These are phyloP conservation scores for Tetrahymena borealis DNA, from an alignment of 73 alveolate genomes.

Conservation along the genomic window DNA sequence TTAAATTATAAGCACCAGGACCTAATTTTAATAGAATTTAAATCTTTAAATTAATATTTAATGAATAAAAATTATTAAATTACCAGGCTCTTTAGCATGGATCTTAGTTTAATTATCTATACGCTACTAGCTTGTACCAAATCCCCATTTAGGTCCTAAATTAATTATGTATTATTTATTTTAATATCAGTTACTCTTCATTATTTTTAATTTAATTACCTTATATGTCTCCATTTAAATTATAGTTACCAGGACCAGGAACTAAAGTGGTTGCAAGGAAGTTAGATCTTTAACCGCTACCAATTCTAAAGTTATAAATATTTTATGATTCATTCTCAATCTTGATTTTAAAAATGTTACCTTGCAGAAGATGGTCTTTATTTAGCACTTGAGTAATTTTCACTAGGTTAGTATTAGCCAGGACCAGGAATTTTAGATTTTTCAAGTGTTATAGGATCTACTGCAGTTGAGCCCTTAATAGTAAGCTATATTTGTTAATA, in stretches of 20 bases:
- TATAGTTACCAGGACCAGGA: conserved; percentile 38
- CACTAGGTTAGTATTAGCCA: not conserved
- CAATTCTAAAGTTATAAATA: not conserved
- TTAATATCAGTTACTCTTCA: too few species aligned
- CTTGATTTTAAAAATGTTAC: not conserved
- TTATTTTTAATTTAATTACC: not conserved
- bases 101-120: not conserved
- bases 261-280: not conserved
- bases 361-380: not conserved
- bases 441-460: not conserved
- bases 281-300: not conserved
- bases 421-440: not conserved
- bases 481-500: not conserved
- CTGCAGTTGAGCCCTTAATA: not conserved
- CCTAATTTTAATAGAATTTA: not conserved
- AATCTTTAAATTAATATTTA: not conserved
- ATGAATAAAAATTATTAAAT: not conserved
- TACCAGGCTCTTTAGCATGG: not conserved
- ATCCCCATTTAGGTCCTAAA: not conserved
- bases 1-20: not conserved
- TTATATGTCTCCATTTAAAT: not conserved
- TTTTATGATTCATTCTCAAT: not conserved
- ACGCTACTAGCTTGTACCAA: not conserved
- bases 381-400: not conserved
- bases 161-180: not conserved